Conservation (phyloP, 2,329 filamentous ascomycete genomes). For the Plectosphaerella cucumerina region DNA sequence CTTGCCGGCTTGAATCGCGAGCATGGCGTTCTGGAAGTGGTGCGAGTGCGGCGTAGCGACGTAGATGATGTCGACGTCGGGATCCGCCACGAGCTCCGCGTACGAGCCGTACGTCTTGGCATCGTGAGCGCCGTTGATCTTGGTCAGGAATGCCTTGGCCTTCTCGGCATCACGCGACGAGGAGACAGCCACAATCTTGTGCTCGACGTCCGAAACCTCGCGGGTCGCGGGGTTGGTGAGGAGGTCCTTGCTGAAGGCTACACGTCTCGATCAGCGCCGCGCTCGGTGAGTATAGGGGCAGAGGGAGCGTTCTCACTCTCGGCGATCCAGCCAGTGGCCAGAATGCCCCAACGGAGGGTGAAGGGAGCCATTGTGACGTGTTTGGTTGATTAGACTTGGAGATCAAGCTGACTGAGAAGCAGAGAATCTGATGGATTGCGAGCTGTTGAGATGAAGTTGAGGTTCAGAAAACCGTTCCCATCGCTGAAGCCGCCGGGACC, state of each 20-base stretch:
- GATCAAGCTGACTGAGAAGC: no score
- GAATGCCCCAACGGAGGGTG: conserved; percentile 54
- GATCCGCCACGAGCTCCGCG: conserved; percentile 72
- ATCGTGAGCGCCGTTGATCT: conserved; percentile 62
- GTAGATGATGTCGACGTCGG: conserved; percentile 80
- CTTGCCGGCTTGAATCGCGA: conserved; percentile 80
- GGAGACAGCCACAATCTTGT: conserved; percentile 74
- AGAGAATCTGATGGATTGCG: no score
- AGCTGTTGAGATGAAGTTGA: neutral
- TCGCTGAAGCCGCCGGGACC: neutral
- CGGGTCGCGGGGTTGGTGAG: conserved; percentile 68
- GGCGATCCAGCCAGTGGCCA: conserved; percentile 57
- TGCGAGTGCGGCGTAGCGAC: conserved; percentile 88
- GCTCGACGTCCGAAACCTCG: conserved; percentile 66
- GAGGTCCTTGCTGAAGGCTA: conserved; percentile 72
- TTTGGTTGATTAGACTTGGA: neutral
- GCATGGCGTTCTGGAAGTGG: conserved; percentile 86
- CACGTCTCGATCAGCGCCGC: neutral
- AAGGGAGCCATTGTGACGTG: conserved; percentile 38
- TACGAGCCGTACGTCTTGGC: conserved; percentile 78
- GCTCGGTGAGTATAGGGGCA: neutral
- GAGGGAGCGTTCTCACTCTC: conserved; percentile 35
- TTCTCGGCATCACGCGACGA: conserved; percentile 69
- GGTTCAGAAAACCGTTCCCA: neutral
- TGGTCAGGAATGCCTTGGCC: conserved; percentile 68